Evolutionary conservation across 2,329 filamentous ascomycete species (phyloP), one percentile per base, ranked within the genome.

Genomic region (Leptoxyphium fumago): DNA sequence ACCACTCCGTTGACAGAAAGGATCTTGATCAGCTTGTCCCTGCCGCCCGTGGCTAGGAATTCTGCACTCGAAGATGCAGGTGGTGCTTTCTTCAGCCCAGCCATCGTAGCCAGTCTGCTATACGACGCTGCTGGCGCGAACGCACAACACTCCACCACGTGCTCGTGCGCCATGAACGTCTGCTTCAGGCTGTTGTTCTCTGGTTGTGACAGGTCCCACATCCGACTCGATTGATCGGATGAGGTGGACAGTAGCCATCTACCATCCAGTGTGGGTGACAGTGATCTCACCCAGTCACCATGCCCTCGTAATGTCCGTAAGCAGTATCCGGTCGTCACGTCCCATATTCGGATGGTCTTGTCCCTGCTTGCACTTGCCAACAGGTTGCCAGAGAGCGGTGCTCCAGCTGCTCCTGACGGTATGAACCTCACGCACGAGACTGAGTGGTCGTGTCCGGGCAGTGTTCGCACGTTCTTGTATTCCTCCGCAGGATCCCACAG

Each of bases 381-480:
- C 13, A 94, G 72, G 55, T 94, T 94, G 28, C 84, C 82, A 1
- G 82, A 84, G n/a, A 79, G 72, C 2, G 82, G 82, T 2, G 80
- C 78, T 38, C 83, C 85, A 1, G 82, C 82, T 14, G 82, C 82
- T 17, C 84, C 84, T 7, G 81, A 86, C 2, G 86, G 86, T 32
- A 94, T 81, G 60, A 95, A 95, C 7, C 87, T 80, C 29, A 95
- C 80, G 2, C 84, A 81, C 53, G 83, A 91, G 44, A 95, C 84
- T 51, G 82, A 91, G 62, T 95, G 89, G 55, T 95, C 88, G 63
- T 95, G 88, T 5, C 89, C 88, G 0, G 84, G 82, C 15, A 95
- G 70, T 1, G 88, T 95, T 42, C 87, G 77, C 45, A 94, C 94
- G 58, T 94, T 95, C 62, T 94, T 94, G 68, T 95, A 95, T 47